These are phyloP conservation scores for Ophiostoma sp. DNA, from an alignment of 2,329 filamentous ascomycete genomes.

Conservation along the genomic window DNA sequence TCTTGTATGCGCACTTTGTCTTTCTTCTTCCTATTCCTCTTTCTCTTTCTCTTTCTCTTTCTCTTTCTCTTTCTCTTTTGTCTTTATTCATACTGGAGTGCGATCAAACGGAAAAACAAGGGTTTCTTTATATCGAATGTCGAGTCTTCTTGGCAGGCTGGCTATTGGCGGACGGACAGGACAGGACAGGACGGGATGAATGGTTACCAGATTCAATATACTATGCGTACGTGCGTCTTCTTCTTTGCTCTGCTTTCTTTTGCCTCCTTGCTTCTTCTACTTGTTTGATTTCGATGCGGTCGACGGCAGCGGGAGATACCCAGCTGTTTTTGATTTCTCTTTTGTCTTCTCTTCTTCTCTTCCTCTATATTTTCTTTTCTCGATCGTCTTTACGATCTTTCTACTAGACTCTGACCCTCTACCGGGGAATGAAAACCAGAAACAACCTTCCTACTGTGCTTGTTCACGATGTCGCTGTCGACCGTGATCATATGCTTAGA, in stretches of 20 bases:
- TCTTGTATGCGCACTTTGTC: not conserved
- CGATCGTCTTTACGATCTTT: not conserved
- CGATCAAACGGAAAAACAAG: conserved; percentile 8
- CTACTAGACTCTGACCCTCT: not conserved
- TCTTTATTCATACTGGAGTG: not conserved
- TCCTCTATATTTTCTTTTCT: not conserved
- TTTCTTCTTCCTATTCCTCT: not conserved
- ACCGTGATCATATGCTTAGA: not conserved
- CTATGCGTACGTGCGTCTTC: not conserved
- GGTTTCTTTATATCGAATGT: conserved; percentile 6
- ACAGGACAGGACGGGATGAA: not conserved
- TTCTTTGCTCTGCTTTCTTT: not conserved
- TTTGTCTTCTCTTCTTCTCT: not conserved
- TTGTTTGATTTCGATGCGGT: too few relatives aligned
- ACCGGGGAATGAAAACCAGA: not conserved
- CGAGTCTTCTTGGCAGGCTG: conserved; percentile 12
- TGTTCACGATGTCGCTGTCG: not conserved
- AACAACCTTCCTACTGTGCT: not conserved
- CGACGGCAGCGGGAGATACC: conserved; percentile 4
- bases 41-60: not conserved
- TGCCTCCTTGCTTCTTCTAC: not conserved
- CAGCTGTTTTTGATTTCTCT: not conserved
- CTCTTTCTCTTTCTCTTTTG: not conserved
- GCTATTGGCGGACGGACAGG: conserved; percentile 8
- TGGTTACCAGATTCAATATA: not conserved